These are phyloP conservation scores for Piromyces finnis DNA, from an alignment of 192 early-diverging fungal species.

Conservation along the genomic window DNA sequence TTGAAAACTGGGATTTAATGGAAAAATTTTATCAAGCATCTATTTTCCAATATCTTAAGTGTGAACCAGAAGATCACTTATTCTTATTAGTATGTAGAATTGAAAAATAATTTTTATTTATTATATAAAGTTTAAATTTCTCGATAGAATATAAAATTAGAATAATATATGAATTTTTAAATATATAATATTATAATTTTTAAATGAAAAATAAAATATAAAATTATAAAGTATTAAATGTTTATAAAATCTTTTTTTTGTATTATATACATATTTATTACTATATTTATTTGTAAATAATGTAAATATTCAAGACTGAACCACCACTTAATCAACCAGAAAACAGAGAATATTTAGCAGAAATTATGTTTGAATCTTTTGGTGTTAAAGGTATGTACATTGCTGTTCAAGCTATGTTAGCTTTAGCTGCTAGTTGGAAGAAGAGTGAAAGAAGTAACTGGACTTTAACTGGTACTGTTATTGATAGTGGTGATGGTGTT, in stretches of 20 bases:
- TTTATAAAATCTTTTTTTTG: too few relatives aligned
- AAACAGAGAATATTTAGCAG: conserved; percentile 96
- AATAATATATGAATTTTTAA: too few relatives aligned
- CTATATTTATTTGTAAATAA: too few relatives aligned
- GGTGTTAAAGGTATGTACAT: conserved; percentile 95
- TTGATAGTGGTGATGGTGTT: conserved; percentile 96
- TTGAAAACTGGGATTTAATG: conserved; percentile 99
- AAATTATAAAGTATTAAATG: too few relatives aligned
- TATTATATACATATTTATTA: too few relatives aligned
- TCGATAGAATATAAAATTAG: too few relatives aligned
- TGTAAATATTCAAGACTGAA: too few relatives aligned
- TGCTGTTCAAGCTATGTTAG: conserved; percentile 97
- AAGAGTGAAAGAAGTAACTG: conserved; percentile 64
- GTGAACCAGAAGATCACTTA: conserved; percentile 96
- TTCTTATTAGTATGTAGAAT: conserved; percentile 57
- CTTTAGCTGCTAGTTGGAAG: conserved; percentile 88
- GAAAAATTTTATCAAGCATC: conserved; percentile 98
- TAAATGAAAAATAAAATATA: too few relatives aligned
- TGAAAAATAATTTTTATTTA: too few relatives aligned
- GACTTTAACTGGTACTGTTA: conserved; percentile 92
- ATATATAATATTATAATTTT: too few relatives aligned
- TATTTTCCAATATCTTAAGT: conserved; percentile 93
- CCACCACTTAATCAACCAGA: conserved; percentile 95
- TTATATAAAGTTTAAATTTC: too few relatives aligned
- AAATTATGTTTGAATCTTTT: conserved; percentile 99